Conservation (phyloP, 2,329 filamentous ascomycete species). For the Coniochaeta sp. region DNA sequence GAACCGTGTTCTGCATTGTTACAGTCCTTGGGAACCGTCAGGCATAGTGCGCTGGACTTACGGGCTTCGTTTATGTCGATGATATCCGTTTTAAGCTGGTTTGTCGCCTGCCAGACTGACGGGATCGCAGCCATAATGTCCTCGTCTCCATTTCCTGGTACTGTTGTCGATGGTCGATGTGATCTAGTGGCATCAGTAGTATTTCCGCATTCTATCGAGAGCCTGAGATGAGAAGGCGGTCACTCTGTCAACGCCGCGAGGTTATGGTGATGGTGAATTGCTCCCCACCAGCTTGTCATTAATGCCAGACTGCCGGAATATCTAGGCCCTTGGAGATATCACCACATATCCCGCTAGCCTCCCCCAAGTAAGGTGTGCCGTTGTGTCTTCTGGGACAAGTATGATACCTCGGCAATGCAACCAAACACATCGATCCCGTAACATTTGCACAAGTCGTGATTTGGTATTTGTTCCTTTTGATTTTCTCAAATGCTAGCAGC, state of each 20-base stretch:
- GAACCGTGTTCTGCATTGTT: too few species aligned
- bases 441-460: conserved; percentile 3
- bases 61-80: too few species aligned
- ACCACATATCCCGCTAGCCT: background rate
- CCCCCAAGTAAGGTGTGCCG: background rate
- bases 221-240: background rate
- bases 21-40: too few species aligned
- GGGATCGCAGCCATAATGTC: too few species aligned
- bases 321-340: background rate
- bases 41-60: too few species aligned
- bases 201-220: background rate
- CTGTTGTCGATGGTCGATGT: background rate
- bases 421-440: conserved; percentile 1
- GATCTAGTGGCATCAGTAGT: background rate
- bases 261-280: background rate
- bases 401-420: background rate
- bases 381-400: background rate
- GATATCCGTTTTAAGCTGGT: too few species aligned
- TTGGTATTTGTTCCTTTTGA: conserved; percentile 33
- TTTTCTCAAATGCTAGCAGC: conserved; percentile 44
- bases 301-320: background rate
- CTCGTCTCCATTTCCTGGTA: too few species aligned
- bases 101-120: too few species aligned
- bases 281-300: background rate
- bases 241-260: background rate